These are phyloP conservation scores for Trichoderma virens DNA, from an alignment of 495 filamentous ascomycete genomes.

Conservation along the genomic window DNA sequence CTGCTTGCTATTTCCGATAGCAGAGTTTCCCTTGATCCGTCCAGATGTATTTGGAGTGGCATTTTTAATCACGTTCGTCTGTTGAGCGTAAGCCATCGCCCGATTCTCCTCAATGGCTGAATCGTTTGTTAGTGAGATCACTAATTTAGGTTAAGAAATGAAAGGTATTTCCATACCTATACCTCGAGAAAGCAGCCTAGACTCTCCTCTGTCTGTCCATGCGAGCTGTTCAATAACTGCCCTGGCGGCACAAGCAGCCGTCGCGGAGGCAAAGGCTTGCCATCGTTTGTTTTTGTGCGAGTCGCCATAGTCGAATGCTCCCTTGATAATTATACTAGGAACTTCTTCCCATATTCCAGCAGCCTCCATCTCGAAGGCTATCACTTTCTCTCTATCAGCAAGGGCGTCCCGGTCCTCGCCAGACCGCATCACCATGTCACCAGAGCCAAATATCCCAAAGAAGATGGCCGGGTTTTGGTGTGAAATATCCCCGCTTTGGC, in stretches of 20 bases:
- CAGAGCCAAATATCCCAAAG: slow-evolving; percentile 16
- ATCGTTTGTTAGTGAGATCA: too few relatives aligned
- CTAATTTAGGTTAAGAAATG: too few relatives aligned
- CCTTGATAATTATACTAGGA: slow-evolving; percentile 30
- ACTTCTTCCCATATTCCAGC: slow-evolving; percentile 31
- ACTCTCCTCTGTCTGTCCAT: too few relatives aligned
- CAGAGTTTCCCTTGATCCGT: too few relatives aligned
- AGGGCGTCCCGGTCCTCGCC: slow-evolving; percentile 20
- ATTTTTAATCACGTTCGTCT: too few relatives aligned
- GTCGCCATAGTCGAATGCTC: slow-evolving; percentile 35
- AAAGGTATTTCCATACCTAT: too few relatives aligned
- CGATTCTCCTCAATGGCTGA: too few relatives aligned
- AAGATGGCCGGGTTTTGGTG: neutral
- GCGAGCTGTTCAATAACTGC: slow-evolving; percentile 10
- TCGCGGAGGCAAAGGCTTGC: slow-evolving; percentile 32
- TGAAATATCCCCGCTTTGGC: neutral
- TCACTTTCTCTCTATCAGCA: slow-evolving; percentile 16
- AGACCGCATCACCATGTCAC: slow-evolving; percentile 24
- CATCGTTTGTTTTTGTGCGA: slow-evolving; percentile 36
- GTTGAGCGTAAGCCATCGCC: too few relatives aligned
- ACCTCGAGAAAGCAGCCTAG: too few relatives aligned
- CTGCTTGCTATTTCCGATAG: too few relatives aligned
- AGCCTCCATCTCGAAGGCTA: slow-evolving; percentile 38
- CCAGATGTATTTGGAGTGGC: too few relatives aligned
- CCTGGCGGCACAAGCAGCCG: slow-evolving; percentile 22